Percentiles rank a stretch among this genome's conserved stretches.
Evolutionary conservation across 768 basidiomycete species (phyloP).

Genomic region (Albatrellus ellisii): DNA sequence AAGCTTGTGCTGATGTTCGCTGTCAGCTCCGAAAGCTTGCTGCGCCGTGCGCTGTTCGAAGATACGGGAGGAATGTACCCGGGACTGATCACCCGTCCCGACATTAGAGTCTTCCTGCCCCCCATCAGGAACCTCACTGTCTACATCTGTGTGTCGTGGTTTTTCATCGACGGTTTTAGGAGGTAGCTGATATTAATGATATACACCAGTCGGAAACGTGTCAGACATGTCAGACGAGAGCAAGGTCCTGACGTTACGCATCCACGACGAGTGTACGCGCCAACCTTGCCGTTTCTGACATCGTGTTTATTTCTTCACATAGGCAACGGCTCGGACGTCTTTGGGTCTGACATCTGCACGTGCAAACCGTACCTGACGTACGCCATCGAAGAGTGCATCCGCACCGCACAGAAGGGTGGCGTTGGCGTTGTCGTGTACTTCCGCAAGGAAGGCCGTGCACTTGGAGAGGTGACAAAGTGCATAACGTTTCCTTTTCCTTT

Average conservation of each 20-base stretch:
- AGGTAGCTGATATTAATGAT: not conserved
- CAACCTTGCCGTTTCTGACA: not conserved
- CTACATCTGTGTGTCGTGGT: conserved; percentile 69
- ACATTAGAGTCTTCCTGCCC: conserved; percentile 91
- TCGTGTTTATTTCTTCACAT: too few species aligned
- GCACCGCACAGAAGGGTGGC: conserved; percentile 70
- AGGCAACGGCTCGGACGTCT: too few species aligned
- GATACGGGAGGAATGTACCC: conserved; percentile 96
- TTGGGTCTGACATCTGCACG: conserved; percentile 83
- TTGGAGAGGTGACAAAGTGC: conserved; percentile 89
- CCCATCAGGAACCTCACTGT: conserved; percentile 85
- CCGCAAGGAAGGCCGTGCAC: conserved; percentile 84
- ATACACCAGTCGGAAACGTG: conserved; percentile 69
- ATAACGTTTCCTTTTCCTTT: conserved; percentile 9
- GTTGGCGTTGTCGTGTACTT: conserved; percentile 93
- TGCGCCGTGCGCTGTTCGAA: conserved; percentile 86
- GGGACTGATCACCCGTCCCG: conserved; percentile 88
- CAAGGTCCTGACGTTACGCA: conserved; percentile 76
- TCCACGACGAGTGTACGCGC: conserved; percentile 81
- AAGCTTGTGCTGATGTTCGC: too few species aligned
- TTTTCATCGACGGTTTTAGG: conserved; percentile 2
- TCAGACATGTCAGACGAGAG: conserved; percentile 60
- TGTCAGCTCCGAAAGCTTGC: conserved; percentile 70
- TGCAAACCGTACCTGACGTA: conserved; percentile 90
- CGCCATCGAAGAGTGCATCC: conserved; percentile 89